Percentiles rank a stretch among this genome's conserved stretches.
Evolutionary conservation across 768 basidiomycete genomes (phyloP).

Genomic region (Serendipita sp.): DNA sequence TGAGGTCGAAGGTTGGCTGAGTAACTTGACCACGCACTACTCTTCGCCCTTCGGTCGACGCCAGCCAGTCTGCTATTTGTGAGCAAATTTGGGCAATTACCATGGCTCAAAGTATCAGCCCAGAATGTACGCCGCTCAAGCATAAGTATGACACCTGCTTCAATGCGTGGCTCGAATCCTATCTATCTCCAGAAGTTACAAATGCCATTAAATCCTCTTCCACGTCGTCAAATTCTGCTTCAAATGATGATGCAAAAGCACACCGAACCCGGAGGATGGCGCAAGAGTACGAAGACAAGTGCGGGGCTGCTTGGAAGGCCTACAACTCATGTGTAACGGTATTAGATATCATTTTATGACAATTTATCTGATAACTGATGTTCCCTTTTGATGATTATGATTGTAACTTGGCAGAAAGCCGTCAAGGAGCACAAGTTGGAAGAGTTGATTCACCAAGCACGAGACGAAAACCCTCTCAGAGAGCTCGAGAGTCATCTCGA

Average conservation of each 20-base stretch:
- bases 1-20: neutral
- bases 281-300: conserved; percentile 72
- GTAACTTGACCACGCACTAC: neutral
- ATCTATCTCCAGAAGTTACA: conserved; percentile 49
- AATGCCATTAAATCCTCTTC: neutral
- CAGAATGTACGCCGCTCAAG: conserved; percentile 81
- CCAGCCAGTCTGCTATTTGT: too few relatives aligned
- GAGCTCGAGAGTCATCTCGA: conserved; percentile 1
- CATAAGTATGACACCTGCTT: conserved; percentile 86
- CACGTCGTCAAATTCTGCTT: neutral
- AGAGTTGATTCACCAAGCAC: conserved; percentile 59
- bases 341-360: conserved; percentile 16
- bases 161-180: conserved; percentile 95
- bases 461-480: conserved; percentile 51
- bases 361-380: too few relatives aligned
- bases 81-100: neutral
- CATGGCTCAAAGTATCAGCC: conserved; percentile 69
- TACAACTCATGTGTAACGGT: conserved; percentile 80
- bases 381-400: too few relatives aligned
- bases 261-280: conserved; percentile 21
- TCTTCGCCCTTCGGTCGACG: too few relatives aligned
- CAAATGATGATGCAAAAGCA: neutral
- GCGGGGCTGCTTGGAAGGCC: conserved; percentile 65
- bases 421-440: conserved; percentile 64
- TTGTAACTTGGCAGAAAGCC: conserved; percentile 38